Conservation (phyloP, 129 eudicot genomes). For the Pseudognaphalium luteoalbum region DNA sequence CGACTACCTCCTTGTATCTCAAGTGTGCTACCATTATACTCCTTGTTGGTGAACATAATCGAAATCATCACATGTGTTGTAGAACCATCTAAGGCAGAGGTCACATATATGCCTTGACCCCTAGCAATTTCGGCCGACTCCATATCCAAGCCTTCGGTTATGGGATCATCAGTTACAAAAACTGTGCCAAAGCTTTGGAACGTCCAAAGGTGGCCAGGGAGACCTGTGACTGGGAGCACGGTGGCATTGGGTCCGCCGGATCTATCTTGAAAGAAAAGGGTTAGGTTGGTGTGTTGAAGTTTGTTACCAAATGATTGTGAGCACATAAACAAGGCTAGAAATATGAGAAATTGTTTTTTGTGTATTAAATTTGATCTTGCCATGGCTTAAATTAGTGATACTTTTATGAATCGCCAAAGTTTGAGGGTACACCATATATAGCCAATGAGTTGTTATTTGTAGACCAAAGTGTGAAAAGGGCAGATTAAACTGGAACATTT, state of each 20-base stretch:
- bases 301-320: neutral
- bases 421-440: neutral
- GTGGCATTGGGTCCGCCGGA: conserved; percentile 27
- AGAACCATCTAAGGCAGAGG: conserved; percentile 29
- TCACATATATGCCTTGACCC: conserved; percentile 28
- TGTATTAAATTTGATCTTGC: conserved; percentile 7
- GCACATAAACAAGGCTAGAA: neutral
- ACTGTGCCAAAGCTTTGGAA: conserved; percentile 19
- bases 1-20: no score
- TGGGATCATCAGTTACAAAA: conserved; percentile 23
- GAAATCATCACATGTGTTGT: conserved; percentile 11
- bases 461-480: no score
- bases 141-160: conserved; percentile 23
- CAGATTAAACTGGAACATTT: no score
- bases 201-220: neutral
- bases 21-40: conserved; percentile 18
- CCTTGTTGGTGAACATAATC: conserved; percentile 11
- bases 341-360: no score
- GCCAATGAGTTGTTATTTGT: no score
- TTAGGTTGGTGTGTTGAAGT: conserved; percentile 8
- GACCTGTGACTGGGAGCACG: conserved; percentile 11
- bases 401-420: no score
- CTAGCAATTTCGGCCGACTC: conserved; percentile 18
- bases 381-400: neutral
- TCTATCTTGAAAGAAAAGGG: conserved; percentile 25